Base-by-base conservation (phyloP, 2,329 filamentous ascomycete genomes). In the Incumbomyces lentus region DNA sequence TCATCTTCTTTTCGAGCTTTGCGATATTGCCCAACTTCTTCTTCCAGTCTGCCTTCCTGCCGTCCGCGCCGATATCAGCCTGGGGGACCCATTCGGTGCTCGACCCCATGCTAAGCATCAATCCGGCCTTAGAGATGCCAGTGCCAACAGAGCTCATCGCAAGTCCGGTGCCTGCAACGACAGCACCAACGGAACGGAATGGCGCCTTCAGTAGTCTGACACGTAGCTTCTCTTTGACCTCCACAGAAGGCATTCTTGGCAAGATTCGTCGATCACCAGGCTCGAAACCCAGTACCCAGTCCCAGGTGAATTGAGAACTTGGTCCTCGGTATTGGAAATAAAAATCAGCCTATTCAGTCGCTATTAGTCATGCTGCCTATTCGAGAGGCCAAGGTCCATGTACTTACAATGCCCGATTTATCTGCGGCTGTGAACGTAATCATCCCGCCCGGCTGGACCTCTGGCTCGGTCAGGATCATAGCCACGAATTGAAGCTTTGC, bases 401-500 rank as follows among this genome's bases (percentile, higher is more conserved):
- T n/a, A 52, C 53, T 47, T 47, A 55, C 52, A 13, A 41, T 45
- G 39, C 54, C 54, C 22, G 52, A 51, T 32, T 40, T 47, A 34
- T 58, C 55, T 10, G 47, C 50, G 19, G 55, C 54, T 7, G 32
- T 50, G 52, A 52, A 56, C 13, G 45, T 49, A 26, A 58, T 22
- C 17, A 33, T 48, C 18, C 56, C 47, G 12, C 43, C 48, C 6
- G 32, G 18, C 10, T 29, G 36, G 12, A 53, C 42, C 16, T 52
- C 47, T n/a, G 55, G 50, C 19, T 50, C 49, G 31, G 36, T 49
- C 16, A 49, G 32, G 31, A 58, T 47, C n/a, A 58, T 31, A 7
- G 49, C 53, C 8, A 53, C 51, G 36, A 56, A 54, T 40, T 55
- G 50, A 34, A 58, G 39, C 45, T 58, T 56, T 12, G 52, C 51